Evolutionary conservation across 2,329 filamentous ascomycete species (phyloP).

Genomic region (Saccharata proteae): DNA sequence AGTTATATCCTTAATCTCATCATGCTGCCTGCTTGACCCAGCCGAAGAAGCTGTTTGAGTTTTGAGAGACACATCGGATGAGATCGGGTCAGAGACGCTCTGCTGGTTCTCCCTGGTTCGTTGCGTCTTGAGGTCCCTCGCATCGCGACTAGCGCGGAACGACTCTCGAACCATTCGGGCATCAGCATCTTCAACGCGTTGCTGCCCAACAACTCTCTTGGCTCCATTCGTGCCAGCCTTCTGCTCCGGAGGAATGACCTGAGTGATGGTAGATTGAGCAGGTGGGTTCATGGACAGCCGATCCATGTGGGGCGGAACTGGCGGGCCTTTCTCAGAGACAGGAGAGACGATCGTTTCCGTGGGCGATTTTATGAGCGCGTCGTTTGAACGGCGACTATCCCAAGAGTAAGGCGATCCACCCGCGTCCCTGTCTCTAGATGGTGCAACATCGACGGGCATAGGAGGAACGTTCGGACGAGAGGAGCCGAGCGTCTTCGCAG

Average conservation of each 20-base stretch:
- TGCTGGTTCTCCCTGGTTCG: constrained; percentile 3
- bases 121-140: constrained; percentile 4
- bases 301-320: constrained; percentile 2
- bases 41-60: constrained; percentile 6
- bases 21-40: constrained; percentile 4
- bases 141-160: constrained; percentile 9
- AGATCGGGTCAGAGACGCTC: constrained; percentile 1
- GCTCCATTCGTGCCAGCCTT: constrained; percentile 3
- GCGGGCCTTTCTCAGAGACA: constrained; percentile 3
- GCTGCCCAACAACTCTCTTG: not conserved
- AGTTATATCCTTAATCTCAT: constrained; percentile 4
- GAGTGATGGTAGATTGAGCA: constrained; percentile 4
- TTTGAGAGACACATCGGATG: constrained; percentile 8
- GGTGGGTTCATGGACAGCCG: constrained; percentile 1
- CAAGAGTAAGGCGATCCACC: constrained; percentile 40
- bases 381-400: constrained; percentile 39
- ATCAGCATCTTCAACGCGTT: constrained; percentile 17
- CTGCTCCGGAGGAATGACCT: constrained; percentile 1
- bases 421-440: constrained; percentile 25
- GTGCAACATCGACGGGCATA: constrained; percentile 6
- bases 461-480: constrained; percentile 4
- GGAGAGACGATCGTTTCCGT: constrained; percentile 22
- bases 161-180: constrained; percentile 18
- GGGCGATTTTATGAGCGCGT: constrained; percentile 34
- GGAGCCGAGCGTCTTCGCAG: constrained; percentile 6